Base-by-base conservation (phyloP, 2,329 filamentous ascomycete species). In the Alternaria sp. region DNA sequence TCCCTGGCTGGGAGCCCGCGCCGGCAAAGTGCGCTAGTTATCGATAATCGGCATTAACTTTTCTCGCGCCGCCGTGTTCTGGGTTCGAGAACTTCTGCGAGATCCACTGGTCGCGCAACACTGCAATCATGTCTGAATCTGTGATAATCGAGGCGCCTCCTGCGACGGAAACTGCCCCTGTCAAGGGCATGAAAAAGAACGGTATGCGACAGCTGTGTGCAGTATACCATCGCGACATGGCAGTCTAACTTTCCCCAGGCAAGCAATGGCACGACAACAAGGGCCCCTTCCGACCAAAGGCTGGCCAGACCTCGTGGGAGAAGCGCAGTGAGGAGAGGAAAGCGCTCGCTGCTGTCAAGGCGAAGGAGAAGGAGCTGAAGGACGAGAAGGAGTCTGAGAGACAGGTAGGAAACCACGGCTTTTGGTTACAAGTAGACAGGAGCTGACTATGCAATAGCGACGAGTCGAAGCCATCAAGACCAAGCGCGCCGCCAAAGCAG, bases 201-300 rank as follows among this genome's bases (percentile, higher is more conserved):
- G 93, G 93, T 95, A 84, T 25, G 46, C 44, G 57, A 49, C 32
- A 3, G 15, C 5, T 10, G 15, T 21, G 17, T 17, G n/a, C 4
- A 5, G 17, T 5, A 15, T 7, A 15, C 30, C 30, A 3, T 57
- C 26, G 61, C 40, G 28, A 45, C 30, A 69, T 59, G 57, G 44
- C 54, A 46, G 47, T 47, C 69, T 73, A 45, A 70, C 68, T 49
- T 23, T 67, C 57, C 58, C 46, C 77, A 97, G 96, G 96, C 78
- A 97, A 98, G 84, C 92, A 97, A 84, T 99, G 96, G 96, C 93
- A 96, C 79, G 85, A 86, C 57, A 85, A 87, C 26, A 95, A 93
- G 79, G 92, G 90, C 67, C 89, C 96, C 1, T 98, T 98, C 81
- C 90, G 96, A 43, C 95, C 93, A 5, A 89, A 84, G 13, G 86